Evolutionary conservation across 306 rosid species (phyloP).

Genomic region (Fragaria nilgerrensis): DNA sequence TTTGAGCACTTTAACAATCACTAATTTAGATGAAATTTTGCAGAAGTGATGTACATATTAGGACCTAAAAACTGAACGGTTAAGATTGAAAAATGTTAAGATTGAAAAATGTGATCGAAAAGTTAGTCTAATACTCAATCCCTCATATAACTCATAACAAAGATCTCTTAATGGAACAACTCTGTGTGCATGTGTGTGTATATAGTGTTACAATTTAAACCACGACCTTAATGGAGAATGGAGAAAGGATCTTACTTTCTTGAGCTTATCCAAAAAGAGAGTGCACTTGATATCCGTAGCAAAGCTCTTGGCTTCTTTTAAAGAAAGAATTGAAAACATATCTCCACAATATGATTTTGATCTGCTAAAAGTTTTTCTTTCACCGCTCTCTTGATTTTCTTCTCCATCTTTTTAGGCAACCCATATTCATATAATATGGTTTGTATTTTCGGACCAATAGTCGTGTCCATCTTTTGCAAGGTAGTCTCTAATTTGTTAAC

Average conservation of each 20-base stretch:
- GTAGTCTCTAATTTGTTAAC: too few relatives aligned
- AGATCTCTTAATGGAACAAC: too few relatives aligned
- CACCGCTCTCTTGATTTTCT: accelerated
- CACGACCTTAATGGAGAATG: neutral
- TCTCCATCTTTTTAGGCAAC: neutral
- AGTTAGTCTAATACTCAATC: too few relatives aligned
- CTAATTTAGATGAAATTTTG: too few relatives aligned
- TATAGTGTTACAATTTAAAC: neutral
- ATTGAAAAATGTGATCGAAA: too few relatives aligned
- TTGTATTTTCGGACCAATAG: too few relatives aligned
- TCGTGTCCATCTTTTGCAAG: accelerated
- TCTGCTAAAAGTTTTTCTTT: neutral
- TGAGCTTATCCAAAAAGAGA: neutral
- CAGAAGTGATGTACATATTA: too few relatives aligned
- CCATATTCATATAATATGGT: neutral
- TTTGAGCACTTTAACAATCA: too few relatives aligned
- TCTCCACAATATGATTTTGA: neutral
- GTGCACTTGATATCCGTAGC: neutral
- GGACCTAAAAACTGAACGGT: too few relatives aligned
- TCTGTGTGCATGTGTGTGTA: too few relatives aligned
- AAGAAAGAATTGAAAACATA: neutral
- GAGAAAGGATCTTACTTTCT: neutral
- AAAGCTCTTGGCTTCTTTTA: neutral
- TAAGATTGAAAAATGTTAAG: too few relatives aligned
- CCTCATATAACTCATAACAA: too few relatives aligned